phyloP scores from a whole-genome alignment of 2,329 filamentous ascomycete genomes.

The Trichoderma brevicompactum region DNA sequence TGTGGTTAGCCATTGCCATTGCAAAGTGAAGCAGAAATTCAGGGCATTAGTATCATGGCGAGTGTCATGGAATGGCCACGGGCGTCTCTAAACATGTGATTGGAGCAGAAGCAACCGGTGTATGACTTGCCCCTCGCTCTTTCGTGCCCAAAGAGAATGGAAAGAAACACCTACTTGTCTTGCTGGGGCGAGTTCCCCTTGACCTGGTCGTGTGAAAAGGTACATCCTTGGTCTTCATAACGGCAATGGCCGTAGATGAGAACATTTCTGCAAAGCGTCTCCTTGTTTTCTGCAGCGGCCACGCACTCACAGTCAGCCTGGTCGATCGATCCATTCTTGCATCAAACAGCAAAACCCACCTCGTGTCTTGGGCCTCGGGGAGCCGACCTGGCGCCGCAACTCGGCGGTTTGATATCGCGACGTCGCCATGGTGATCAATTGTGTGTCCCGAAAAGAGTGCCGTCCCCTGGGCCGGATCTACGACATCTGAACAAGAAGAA shows the following conservation, averaged over 20 bases:
- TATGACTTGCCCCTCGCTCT: neutral
- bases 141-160: neutral
- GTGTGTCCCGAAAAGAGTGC: slow-evolving; percentile 36
- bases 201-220: slow-evolving; percentile 83
- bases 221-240: slow-evolving; percentile 88
- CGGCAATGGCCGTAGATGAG: slow-evolving; percentile 92
- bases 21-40: neutral
- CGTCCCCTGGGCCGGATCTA: slow-evolving; percentile 48
- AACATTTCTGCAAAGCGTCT: slow-evolving; percentile 89
- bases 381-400: slow-evolving; percentile 58
- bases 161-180: slow-evolving; percentile 52
- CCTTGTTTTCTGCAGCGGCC: slow-evolving; percentile 69
- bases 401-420: slow-evolving; percentile 53
- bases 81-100: neutral
- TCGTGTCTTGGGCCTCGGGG: slow-evolving; percentile 61
- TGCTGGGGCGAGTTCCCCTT: slow-evolving; percentile 54
- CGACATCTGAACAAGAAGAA: slow-evolving; percentile 43
- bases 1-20: slow-evolving; percentile 6
- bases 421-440: slow-evolving; percentile 49
- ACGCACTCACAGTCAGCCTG: slow-evolving; percentile 18
- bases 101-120: no score
- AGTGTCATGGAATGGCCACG: neutral
- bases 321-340: neutral
- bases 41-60: neutral
- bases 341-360: slow-evolving; percentile 45